Conservation (phyloP, 164 flowering plant genomes). For the Magnolia officinalis region DNA sequence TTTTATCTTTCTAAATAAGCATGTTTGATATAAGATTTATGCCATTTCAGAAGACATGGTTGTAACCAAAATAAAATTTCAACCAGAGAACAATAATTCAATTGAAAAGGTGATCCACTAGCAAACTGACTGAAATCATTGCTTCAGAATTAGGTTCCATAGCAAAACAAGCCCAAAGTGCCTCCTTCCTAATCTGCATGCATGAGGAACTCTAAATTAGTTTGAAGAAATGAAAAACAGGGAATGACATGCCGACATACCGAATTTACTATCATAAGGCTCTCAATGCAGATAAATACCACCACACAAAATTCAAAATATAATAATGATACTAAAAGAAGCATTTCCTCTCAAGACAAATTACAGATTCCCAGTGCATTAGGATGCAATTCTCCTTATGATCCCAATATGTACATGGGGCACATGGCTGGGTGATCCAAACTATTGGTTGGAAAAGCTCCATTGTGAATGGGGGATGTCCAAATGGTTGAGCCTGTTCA, state of each 20-base stretch:
- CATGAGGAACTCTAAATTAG: neutral
- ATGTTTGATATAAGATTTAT: no score
- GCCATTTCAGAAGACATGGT: neutral
- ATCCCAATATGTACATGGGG: no score
- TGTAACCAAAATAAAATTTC: no score
- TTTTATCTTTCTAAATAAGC: no score
- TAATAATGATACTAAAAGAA: neutral
- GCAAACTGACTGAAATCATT: constrained; percentile 61
- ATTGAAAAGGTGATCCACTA: neutral
- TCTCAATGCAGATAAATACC: neutral
- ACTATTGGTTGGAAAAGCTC: neutral
- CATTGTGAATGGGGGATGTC: no score
- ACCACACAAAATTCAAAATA: neutral
- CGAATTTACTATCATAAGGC: neutral
- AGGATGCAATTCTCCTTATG: no score
- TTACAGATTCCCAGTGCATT: neutral
- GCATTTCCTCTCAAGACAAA: neutral
- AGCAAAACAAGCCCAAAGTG: constrained; percentile 96
- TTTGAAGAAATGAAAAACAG: no score
- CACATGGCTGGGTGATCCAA: neutral
- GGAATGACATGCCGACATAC: no score
- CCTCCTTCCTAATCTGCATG: constrained; percentile 88
- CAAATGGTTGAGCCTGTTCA: no score
- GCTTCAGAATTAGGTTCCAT: constrained; percentile 87
- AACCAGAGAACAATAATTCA: neutral